A percentile compares a stretch with the other conserved stretches of the same genome.
phyloP scores from a whole-genome alignment of 75 land plant species.

The Azolla pinnata region DNA sequence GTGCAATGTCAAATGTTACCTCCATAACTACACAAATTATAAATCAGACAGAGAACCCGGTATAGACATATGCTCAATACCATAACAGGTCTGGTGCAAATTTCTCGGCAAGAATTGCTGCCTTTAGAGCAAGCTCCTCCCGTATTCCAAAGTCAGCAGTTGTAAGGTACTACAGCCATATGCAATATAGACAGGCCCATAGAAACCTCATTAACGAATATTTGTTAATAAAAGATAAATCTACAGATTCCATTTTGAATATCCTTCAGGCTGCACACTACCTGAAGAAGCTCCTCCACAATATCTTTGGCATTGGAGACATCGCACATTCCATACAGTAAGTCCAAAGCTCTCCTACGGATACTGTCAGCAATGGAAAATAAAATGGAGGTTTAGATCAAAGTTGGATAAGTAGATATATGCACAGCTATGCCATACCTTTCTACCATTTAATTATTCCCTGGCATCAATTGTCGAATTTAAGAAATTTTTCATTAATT shows the following conservation, averaged over 20 bases:
- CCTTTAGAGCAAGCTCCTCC: slow-evolving; percentile 90
- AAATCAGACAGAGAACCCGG: neutral
- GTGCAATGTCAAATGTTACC: neutral
- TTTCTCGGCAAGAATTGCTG: slow-evolving; percentile 98
- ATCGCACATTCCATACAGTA: slow-evolving; percentile 98
- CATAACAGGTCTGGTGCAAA: slow-evolving; percentile 97
- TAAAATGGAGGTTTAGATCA: too few species aligned
- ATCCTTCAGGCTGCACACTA: slow-evolving; percentile 5
- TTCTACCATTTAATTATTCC: too few species aligned
- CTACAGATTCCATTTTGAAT: too few species aligned
- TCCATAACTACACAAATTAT: neutral
- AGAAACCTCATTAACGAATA: too few species aligned
- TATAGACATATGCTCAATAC: slow-evolving; percentile 17
- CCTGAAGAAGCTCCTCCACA: slow-evolving; percentile 98
- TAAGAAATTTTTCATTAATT: too few species aligned
- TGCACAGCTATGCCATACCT: too few species aligned
- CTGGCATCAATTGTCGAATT: too few species aligned
- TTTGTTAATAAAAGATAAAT: too few species aligned
- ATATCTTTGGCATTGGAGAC: slow-evolving; percentile 97
- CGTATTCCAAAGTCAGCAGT: slow-evolving; percentile 99
- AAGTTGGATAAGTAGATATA: too few species aligned
- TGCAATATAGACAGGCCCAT: neutral
- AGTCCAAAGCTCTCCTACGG: slow-evolving; percentile 88
- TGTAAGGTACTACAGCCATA: slow-evolving; percentile 65
- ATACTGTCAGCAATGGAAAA: too few species aligned